Evolutionary conservation across 495 filamentous ascomycete species (phyloP), one percentile per base, ranked within the genome.

Genomic region (Patellaria atrata): DNA sequence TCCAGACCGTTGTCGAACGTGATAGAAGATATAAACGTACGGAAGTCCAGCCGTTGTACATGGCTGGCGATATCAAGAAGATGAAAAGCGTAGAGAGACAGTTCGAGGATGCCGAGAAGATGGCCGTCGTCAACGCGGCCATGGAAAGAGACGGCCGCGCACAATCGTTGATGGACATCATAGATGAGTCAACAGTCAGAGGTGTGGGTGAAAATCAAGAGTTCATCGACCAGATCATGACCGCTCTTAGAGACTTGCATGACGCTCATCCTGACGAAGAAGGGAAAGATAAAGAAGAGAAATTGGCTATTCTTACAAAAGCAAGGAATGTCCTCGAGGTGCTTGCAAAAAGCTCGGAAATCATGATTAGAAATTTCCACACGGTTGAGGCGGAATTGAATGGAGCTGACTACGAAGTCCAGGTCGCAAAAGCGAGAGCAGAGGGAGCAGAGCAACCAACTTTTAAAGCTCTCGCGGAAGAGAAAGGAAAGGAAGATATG

Each of bases 41-140:
- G 2, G 58, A 61, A 26, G 48, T 56, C 16, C 41, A 49, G 25
- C 55, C 55, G 11, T 38, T 61, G 26, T 56, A 56, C 24, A 46
- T 36, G 1, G 43, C 37, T 12, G 50, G 52, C 21, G 49, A 59
- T 30, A 53, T 59, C 16, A 27, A 30, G 11, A 53, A 57, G 33
- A 59, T 61, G 54, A 59, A 56, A 46, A 47, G 33, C 6, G 50
- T 58, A 37, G 56, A 59, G 39, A 52, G 51, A 35, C 50, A 57
- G 27, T 60, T 61, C 27, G 58, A 60, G n/a, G 41, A 51, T 33
- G 55, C 51, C 6, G 58, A 61, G 41, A 51, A 50, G 35, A 11
- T 18, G 27, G 41, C 48, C 7, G 38, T 33, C 4, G 2, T 41
- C 1, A 12, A 38, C 6, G 45, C 48, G 7, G 31, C 27, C 9